These are phyloP conservation scores for Thoreauomyces humboldtii DNA, from an alignment of 192 early-diverging fungal species.

Conservation along the genomic window DNA sequence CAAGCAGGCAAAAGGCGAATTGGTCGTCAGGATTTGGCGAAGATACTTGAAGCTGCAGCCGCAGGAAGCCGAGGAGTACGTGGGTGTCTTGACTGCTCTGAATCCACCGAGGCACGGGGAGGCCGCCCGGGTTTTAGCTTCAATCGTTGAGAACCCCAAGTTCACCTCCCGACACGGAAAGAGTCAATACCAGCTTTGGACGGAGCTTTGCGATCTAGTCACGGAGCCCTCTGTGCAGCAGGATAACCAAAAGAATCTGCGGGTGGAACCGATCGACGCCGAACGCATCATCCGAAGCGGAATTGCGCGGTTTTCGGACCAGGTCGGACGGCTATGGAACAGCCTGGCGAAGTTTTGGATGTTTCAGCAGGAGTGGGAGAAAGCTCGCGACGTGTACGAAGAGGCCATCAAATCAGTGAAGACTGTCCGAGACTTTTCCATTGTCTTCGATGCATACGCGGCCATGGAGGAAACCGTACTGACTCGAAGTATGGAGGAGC, in stretches of 20 bases:
- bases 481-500: constrained; percentile 66
- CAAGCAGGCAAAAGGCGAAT: constrained; percentile 72
- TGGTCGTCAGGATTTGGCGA: constrained; percentile 73
- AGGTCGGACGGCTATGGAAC: constrained; percentile 87
- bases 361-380: constrained; percentile 72
- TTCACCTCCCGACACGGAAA: constrained; percentile 69
- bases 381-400: constrained; percentile 91
- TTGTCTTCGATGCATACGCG: constrained; percentile 96
- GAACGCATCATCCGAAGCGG: constrained; percentile 84
- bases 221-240: constrained; percentile 61
- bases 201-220: constrained; percentile 78
- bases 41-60: constrained; percentile 88
- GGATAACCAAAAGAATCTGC: neutral
- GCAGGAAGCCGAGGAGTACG: constrained; percentile 65
- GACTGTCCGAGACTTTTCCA: constrained; percentile 88
- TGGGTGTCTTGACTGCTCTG: constrained; percentile 65
- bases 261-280: constrained; percentile 61
- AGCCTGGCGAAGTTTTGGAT: constrained; percentile 81
- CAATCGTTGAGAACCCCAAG: constrained; percentile 69
- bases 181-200: constrained; percentile 71
- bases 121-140: constrained; percentile 71
- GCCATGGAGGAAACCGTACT: constrained; percentile 85
- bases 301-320: constrained; percentile 75
- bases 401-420: constrained; percentile 76
- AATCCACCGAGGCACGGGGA: constrained; percentile 67